phyloP scores from a whole-genome alignment of 2,329 filamentous ascomycete genomes.

The Stromatinia cepivora region DNA sequence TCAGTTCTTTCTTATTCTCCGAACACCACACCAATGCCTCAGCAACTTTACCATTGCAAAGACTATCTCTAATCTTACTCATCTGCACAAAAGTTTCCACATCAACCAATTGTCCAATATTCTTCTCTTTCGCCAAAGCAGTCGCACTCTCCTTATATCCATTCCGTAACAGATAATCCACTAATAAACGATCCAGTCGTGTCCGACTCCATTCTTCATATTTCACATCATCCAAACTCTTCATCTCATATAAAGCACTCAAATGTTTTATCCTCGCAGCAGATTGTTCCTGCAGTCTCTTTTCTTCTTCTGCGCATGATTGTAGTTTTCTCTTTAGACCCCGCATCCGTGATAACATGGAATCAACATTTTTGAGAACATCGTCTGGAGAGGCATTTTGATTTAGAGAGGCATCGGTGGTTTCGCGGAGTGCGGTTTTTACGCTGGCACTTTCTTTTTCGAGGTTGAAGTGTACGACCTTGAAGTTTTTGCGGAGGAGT shows the following conservation, averaged over 20 bases:
- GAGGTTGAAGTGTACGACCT: conserved; percentile 74
- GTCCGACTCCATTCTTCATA: conserved; percentile 89
- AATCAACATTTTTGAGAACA: conserved; percentile 78
- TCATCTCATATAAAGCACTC: conserved; percentile 75
- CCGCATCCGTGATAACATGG: conserved; percentile 82
- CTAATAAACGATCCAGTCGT: conserved; percentile 78
- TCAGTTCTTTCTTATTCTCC: conserved; percentile 89
- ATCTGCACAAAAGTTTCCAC: conserved; percentile 84
- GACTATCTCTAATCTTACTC: conserved; percentile 71
- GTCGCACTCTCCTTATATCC: conserved; percentile 79
- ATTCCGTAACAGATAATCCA: conserved; percentile 87
- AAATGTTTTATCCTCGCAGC: conserved; percentile 78
- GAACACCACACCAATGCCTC: conserved; percentile 88
- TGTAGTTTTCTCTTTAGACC: conserved; percentile 86
- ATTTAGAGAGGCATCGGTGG: conserved; percentile 46
- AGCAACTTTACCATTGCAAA: conserved; percentile 68
- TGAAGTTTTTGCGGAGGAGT: conserved; percentile 91
- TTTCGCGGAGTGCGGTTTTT: conserved; percentile 60
- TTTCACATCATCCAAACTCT: conserved; percentile 82
- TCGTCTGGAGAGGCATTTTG: conserved; percentile 67
- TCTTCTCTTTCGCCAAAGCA: conserved; percentile 71
- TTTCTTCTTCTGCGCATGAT: conserved; percentile 75
- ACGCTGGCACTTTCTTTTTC: conserved; percentile 68
- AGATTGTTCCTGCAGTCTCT: conserved; percentile 70
- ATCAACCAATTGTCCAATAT: conserved; percentile 80